Conservation (phyloP, 108 stramenopile species). For the Fistulifera pelliculosa region DNA sequence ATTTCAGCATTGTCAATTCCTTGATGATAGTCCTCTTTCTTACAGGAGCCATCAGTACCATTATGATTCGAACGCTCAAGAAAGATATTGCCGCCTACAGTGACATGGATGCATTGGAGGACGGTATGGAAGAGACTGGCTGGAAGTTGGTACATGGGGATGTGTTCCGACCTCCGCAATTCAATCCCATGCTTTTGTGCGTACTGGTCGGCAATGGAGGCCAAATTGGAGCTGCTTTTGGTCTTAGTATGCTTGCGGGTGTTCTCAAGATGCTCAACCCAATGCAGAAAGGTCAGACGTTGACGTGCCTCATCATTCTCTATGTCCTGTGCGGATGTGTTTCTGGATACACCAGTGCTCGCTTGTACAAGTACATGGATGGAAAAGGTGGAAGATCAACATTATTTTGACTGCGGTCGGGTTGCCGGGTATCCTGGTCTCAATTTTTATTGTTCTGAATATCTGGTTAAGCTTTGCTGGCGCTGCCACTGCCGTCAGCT, state of each 20-base stretch:
- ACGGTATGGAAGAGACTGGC: conserved; percentile 92
- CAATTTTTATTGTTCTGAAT: conserved; percentile 79
- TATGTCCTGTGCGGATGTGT: conserved; percentile 87
- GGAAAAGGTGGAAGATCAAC: conserved; percentile 70
- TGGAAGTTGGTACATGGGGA: conserved; percentile 99
- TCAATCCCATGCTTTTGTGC: conserved; percentile 70
- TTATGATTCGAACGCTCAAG: conserved; percentile 88
- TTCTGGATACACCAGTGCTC: conserved; percentile 81
- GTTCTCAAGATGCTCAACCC: conserved; percentile 86
- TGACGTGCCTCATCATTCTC: conserved; percentile 81
- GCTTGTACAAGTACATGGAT: conserved; percentile 88
- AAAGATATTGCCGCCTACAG: conserved; percentile 97
- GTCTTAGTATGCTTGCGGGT: conserved; percentile 63
- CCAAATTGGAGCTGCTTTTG: conserved; percentile 82
- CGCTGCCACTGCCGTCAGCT: conserved; percentile 83
- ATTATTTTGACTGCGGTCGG: conserved; percentile 76
- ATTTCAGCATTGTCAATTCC: conserved; percentile 96
- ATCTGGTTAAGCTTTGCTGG: conserved; percentile 70
- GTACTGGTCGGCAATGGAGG: conserved; percentile 87
- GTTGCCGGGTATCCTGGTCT: conserved; percentile 72
- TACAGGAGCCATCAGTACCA: conserved; percentile 90
- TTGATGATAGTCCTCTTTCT: conserved; percentile 98
- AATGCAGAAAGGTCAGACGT: conserved; percentile 87
- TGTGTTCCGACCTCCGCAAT: conserved; percentile 89
- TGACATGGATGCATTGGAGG: conserved; percentile 71